Evolutionary conservation across 1,284 basidiomycete genomes (phyloP).

Genomic region (Puccinia horiana): DNA sequence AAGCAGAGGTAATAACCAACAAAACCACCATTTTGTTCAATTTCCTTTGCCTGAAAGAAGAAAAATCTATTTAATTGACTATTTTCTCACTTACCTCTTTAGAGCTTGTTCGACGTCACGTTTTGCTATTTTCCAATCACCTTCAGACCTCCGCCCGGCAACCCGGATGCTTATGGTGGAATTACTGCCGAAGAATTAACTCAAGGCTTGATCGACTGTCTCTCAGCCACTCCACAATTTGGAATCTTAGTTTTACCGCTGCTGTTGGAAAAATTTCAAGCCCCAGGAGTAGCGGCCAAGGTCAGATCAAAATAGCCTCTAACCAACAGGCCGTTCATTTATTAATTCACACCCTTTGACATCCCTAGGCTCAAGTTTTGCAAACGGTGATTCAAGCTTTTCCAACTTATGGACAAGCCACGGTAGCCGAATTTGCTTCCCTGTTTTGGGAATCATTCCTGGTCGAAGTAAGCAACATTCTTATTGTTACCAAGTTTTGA

Average conservation of each 20-base stretch:
- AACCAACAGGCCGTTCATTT: not conserved
- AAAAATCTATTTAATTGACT: not conserved
- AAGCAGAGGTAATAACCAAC: constrained; percentile 54
- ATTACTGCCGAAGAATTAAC: constrained; percentile 88
- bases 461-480: constrained; percentile 68
- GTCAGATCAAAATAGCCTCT: constrained; percentile 9
- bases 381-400: constrained; percentile 61
- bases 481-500: not conserved
- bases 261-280: constrained; percentile 87
- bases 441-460: constrained; percentile 85
- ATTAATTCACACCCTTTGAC: not conserved
- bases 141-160: constrained; percentile 89
- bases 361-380: constrained; percentile 29
- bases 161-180: constrained; percentile 72
- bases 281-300: constrained; percentile 79
- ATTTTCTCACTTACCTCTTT: constrained; percentile 8
- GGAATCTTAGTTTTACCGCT: constrained; percentile 81
- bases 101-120: constrained; percentile 90
- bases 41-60: not conserved
- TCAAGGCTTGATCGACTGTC: constrained; percentile 67
- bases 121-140: constrained; percentile 99
- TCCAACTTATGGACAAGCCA: constrained; percentile 73
- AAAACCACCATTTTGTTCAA: not conserved
- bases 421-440: constrained; percentile 67
- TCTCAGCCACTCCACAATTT: constrained; percentile 78